Percentiles rank a stretch among this genome's conserved stretches.
Evolutionary conservation across 75 land plant genomes (phyloP).

Genomic region (Cupressus sempervirens): DNA sequence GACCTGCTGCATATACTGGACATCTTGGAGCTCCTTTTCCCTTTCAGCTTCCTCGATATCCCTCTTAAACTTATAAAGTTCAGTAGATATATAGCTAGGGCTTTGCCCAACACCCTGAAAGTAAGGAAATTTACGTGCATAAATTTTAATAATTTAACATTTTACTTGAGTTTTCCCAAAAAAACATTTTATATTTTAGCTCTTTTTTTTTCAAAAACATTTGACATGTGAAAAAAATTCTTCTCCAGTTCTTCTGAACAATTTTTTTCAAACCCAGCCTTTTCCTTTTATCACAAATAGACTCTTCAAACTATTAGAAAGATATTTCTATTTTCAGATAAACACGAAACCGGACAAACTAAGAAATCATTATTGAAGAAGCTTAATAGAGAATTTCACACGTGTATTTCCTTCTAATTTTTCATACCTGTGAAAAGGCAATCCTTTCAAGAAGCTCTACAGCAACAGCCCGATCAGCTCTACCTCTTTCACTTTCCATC

Average conservation of each 20-base stretch:
- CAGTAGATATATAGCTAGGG: constrained; percentile 20
- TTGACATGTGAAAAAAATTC: not conserved
- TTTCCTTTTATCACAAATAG: not conserved
- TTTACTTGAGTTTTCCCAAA: not conserved
- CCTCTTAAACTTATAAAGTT: constrained; percentile 25
- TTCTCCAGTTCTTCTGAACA: not conserved
- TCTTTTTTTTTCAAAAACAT: not conserved
- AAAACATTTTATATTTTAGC: too few relatives aligned
- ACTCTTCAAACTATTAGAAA: not conserved
- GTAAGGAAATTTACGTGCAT: not conserved
- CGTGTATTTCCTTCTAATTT: not conserved
- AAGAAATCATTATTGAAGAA: not conserved
- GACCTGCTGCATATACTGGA: constrained; percentile 30
- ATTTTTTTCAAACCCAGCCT: not conserved
- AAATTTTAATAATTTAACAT: not conserved
- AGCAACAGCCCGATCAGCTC: constrained; percentile 25
- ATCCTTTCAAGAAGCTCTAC: constrained; percentile 18
- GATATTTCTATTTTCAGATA: not conserved
- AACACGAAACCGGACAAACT: not conserved
- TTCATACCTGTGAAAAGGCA: constrained; percentile 9
- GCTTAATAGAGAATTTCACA: not conserved
- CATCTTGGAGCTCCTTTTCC: constrained; percentile 18
- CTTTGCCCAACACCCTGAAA: constrained; percentile 19
- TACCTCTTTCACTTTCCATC: constrained; percentile 17
- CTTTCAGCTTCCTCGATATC: constrained; percentile 20